These are phyloP conservation scores for Aspergillus flavus DNA, from an alignment of 2,329 filamentous ascomycete species.

Conservation along the genomic window DNA sequence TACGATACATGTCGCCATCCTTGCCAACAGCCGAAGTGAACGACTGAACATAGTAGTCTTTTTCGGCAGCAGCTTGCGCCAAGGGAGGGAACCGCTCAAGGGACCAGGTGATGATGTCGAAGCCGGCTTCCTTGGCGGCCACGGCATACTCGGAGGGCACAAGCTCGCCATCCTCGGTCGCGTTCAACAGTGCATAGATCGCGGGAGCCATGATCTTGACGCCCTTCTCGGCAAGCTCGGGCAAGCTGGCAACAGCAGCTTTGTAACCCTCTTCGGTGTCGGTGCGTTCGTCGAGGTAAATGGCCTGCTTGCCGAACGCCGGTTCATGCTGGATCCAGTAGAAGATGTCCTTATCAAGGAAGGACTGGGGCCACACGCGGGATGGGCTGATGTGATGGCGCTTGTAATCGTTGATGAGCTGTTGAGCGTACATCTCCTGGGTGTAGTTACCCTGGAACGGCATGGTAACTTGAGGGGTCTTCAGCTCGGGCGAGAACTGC, in stretches of 20 bases:
- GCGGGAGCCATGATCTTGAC: constrained; percentile 22
- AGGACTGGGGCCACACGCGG: constrained; percentile 25
- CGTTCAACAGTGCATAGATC: constrained; percentile 22
- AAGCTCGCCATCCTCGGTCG: constrained; percentile 19
- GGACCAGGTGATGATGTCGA: constrained; percentile 24
- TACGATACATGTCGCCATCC: constrained; percentile 26
- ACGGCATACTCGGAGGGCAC: constrained; percentile 21
- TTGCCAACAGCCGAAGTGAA: constrained; percentile 13
- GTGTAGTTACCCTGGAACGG: constrained; percentile 23
- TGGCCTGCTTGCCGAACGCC: constrained; percentile 20
- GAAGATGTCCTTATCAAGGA: constrained; percentile 22
- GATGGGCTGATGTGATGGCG: constrained; percentile 16
- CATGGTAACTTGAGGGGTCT: constrained; percentile 20
- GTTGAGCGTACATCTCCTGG: constrained; percentile 23
- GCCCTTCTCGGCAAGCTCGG: constrained; percentile 15
- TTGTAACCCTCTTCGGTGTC: constrained; percentile 18
- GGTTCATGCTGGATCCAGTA: constrained; percentile 24
- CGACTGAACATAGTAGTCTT: constrained; percentile 20
- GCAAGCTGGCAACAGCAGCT: constrained; percentile 15
- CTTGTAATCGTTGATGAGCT: constrained; percentile 26
- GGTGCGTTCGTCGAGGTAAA: constrained; percentile 23
- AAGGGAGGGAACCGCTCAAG: constrained; percentile 22
- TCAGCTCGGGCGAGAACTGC: constrained; percentile 24
- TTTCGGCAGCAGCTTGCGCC: constrained; percentile 16
- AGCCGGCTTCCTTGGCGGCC: constrained; percentile 18